Base-by-base conservation (phyloP, 148 eudicot species). In the Vaccinium macrocarpon region DNA sequence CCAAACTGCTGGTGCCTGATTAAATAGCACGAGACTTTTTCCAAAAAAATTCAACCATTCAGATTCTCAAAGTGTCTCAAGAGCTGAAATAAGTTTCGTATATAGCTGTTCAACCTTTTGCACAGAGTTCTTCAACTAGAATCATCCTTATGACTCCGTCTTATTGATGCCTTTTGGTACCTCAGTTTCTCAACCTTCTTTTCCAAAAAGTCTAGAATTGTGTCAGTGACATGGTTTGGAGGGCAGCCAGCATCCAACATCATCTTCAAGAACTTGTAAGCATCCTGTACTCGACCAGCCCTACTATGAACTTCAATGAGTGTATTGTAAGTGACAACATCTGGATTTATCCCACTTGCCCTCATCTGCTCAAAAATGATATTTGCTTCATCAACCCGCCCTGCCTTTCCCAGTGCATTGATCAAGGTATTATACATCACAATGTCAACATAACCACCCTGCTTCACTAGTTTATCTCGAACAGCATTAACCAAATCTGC, bases 361-460 rank as follows among this genome's bases (percentile, higher is more conserved):
- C 42, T 92, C 95, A 94, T 94, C 93, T 95, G 98, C 77, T 90
- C 77, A 32, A 93, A 92, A 70, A 94, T 84, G 84, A 89, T 91
- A 32, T 85, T 79, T 16, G 91, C 97, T 86, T 94, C 94, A 52
- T 92, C 97, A 78, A 94, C 56, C 68, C 95, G 87, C n/a, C 96
- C 96, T 56, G 92, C 96, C 86, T 94, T 95, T 16, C 98, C 98
- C 18, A 95, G 91, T 42, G 90, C 91, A 87, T 92, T 94, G 80
- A 93, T 92, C 82, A 95, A 86, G 78, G 98, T 95, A 85, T 95
- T 95, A 76, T 95, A 95, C 98, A 95, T 95, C 86, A 94, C 95
- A 66, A 94, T 83, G 85, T 94, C 97, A 53, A 94, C 91, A 90
- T 92, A 93, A 70, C 98, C 98, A 57, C 97, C 98, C 75, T 93